Base-by-base conservation (phyloP, 495 filamentous ascomycete species). In the Xylaria scruposa region DNA sequence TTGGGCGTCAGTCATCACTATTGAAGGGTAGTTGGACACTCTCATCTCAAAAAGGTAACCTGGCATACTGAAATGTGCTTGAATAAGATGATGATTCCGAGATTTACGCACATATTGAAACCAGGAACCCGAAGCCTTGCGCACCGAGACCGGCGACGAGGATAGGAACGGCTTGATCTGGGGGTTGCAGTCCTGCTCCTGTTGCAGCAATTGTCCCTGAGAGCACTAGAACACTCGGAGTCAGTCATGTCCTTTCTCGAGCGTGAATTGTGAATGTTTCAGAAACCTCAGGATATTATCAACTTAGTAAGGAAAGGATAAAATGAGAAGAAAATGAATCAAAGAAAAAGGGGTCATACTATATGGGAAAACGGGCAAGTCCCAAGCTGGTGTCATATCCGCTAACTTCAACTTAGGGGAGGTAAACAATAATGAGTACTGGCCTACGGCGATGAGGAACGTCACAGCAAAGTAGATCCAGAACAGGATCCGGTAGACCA, bases 321-420 rank as follows among this genome's bases (percentile, higher is more conserved):
- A 38, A 38, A 38, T 8, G 36, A 7, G 36, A 38, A 49, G 19
- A 51, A 24, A 24, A 51, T 24, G n/a, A 24, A 7, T 2, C 0
- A n/a, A 3, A 24, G 36, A 24, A 10, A 21, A 21, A 31, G 29
- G 29, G 29, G 17, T 24, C 53, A 2, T 36, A 58, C 54, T 85
- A 56, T 85, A 80, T 13, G 88, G 87, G 64, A 88, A 89, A 13
- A 88, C 83, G 0, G 88, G 88, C 24, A 90, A 75, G 49, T 88
- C 83, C 87, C 87, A 89, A 7, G 84, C 85, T 0, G 88, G 88
- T 29, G 86, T 85, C 85, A 85, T 76, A 77, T 77, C 75, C 21
- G 70, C 82, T 36, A 79, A 72, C 49, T 60, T 83, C 73, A 80
- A 70, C 64, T 73, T 82, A 62, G 73, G 77, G 53, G 77, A 82